Base-by-base conservation (phyloP, 2,329 filamentous ascomycete species). In the Fusarium solani-melongenae region DNA sequence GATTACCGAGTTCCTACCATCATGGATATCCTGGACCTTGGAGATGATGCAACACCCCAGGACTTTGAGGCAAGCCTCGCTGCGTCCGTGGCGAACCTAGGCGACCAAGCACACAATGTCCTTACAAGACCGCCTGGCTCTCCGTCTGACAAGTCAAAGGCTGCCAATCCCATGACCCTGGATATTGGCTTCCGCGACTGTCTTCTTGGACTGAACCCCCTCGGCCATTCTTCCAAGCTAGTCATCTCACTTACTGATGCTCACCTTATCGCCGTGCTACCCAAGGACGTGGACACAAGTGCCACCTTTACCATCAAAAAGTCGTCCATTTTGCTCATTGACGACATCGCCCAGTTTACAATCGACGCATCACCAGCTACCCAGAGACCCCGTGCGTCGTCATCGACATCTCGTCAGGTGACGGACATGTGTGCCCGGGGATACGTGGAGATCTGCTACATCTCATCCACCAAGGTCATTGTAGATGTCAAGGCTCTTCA, bases 1-100 rank as follows among this genome's bases (percentile, higher is more conserved):
- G 97, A 99, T 80, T 99, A 99, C 81, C 92, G 92, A 17, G 93
- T 98, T 5, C 89, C 94, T 0, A 94, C 93, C 0, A 82, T 98
- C 1, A 92, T 97, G 86, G 94, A 94, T 61, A 82, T 97, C 6
- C 87, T 97, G 8, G 92, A 91, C 0, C 86, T 97, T 3, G 87
- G 88, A 15, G 89, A 92, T 17, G 89, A 93, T 73, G 87, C 90
- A 6, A 92, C 91, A 1, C 87, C 90, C 0, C 91, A 95, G 70
- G 93, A 95, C 41, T 88, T 96, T 53, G 93, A 95, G 56, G 86
- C 90, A 24, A 91, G 92, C 58, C 88, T 98, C 69, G 93, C 93
- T 14, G 91, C 91, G 7, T 98, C 95, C 4, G 91, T 98, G 12
- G 92, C 92, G 20, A 94, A 93, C 64, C 84, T 97, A 22, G 92